A percentile compares a stretch with the other conserved stretches of the same genome.
Conservation (phyloP, 1,284 basidiomycete species). For the Heterobasidion irregulare region DNA sequence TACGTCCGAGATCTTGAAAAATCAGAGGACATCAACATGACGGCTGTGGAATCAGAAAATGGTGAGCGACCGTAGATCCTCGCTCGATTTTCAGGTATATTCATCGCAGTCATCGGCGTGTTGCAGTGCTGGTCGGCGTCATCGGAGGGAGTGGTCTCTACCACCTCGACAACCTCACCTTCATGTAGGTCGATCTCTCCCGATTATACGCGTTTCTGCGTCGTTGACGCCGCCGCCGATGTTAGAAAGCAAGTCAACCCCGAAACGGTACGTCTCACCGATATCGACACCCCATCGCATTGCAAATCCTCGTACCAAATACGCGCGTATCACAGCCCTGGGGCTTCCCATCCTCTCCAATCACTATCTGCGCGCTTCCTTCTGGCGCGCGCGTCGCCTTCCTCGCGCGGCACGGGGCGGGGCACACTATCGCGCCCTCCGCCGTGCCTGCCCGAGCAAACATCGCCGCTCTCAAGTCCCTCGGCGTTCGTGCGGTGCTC, state of each 20-base stretch:
- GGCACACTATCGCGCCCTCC: conserved; percentile 72
- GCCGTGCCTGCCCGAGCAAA: conserved; percentile 84
- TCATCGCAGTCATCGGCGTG: background rate
- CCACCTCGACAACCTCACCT: conserved; percentile 82
- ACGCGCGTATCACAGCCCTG: conserved; percentile 58
- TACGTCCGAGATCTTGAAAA: too few species aligned
- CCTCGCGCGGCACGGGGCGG: conserved; percentile 81
- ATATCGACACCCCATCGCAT: too few species aligned
- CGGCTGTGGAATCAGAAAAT: background rate
- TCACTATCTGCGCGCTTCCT: conserved; percentile 79
- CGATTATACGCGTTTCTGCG: background rate
- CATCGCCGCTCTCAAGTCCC: conserved; percentile 89
- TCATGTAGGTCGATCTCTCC: conserved; percentile 45
- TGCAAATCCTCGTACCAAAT: background rate
- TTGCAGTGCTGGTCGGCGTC: conserved; percentile 67
- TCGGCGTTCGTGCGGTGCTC: conserved; percentile 85
- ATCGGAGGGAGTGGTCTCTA: conserved; percentile 86
- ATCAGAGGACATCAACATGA: too few species aligned
- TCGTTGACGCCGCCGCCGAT: background rate
- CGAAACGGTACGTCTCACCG: conserved; percentile 45
- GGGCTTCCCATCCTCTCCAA: conserved; percentile 89
- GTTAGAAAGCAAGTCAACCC: conserved; percentile 62
- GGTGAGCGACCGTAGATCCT: background rate
- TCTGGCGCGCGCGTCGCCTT: conserved; percentile 82
- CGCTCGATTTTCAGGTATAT: background rate